Evolutionary conservation across 2,329 filamentous ascomycete genomes (phyloP).

Genomic region (Penicillium digitatum): DNA sequence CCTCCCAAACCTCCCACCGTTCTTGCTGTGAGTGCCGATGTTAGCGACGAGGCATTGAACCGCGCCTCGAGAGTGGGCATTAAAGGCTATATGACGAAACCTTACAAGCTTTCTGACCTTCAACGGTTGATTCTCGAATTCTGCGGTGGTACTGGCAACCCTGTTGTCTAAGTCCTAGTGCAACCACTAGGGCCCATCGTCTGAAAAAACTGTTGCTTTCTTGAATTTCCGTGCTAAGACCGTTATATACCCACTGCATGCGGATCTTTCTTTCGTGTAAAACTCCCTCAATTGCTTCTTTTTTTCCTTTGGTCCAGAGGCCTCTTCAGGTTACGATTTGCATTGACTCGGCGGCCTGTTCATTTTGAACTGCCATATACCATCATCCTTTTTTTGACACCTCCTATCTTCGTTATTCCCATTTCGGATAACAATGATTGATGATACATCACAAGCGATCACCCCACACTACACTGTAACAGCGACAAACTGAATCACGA

Average conservation of each 20-base stretch:
- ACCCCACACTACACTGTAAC: neutral
- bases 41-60: slow-evolving; percentile 60
- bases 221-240: neutral
- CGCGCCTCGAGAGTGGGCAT: slow-evolving; percentile 61
- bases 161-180: neutral
- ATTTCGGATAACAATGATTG: slow-evolving; percentile 24
- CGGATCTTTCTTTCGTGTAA: neutral
- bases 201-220: neutral
- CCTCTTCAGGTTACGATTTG: neutral
- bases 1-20: slow-evolving; percentile 46
- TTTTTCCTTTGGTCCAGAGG: neutral
- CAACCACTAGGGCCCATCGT: neutral
- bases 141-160: slow-evolving; percentile 29
- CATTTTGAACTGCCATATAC: slow-evolving; percentile 18
- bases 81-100: slow-evolving; percentile 66
- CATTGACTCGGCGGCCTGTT: neutral
- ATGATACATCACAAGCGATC: slow-evolving; percentile 16
- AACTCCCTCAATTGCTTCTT: neutral
- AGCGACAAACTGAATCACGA: neutral
- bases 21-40: slow-evolving; percentile 64
- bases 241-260: slow-evolving; percentile 16
- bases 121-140: slow-evolving; percentile 56
- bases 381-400: slow-evolving; percentile 12
- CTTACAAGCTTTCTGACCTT: slow-evolving; percentile 60
- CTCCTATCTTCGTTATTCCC: slow-evolving; percentile 14